Conservation (phyloP, 352 stramenopile genomes). For the Aphanomyces stellatus region DNA sequence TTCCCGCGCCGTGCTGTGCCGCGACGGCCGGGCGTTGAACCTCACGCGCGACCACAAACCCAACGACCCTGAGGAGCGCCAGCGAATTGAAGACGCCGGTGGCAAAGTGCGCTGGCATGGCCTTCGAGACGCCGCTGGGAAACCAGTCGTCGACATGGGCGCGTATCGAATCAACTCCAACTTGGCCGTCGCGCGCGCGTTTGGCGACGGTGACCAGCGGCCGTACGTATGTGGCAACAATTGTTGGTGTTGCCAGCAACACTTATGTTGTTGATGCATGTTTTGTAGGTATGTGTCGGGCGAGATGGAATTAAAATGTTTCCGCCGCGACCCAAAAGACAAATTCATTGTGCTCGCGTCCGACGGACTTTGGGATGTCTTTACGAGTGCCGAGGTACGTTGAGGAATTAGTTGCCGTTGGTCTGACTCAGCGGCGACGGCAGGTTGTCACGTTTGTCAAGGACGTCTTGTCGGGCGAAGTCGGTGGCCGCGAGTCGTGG, state of each 20-base stretch:
- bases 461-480: slow-evolving; percentile 74
- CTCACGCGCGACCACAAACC: slow-evolving; percentile 87
- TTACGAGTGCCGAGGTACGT: slow-evolving; percentile 74
- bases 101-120: slow-evolving; percentile 87
- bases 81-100: slow-evolving; percentile 66
- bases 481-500: slow-evolving; percentile 73
- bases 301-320: slow-evolving; percentile 69
- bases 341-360: slow-evolving; percentile 91
- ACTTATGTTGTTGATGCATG: neutral
- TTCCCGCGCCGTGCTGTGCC: slow-evolving; percentile 89
- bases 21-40: slow-evolving; percentile 53
- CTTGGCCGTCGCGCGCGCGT: slow-evolving; percentile 83
- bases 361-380: slow-evolving; percentile 92
- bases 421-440: no score
- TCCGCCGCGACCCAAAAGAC: slow-evolving; percentile 70
- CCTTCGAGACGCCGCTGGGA: slow-evolving; percentile 67
- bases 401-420: neutral
- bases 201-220: slow-evolving; percentile 83
- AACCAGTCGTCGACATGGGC: slow-evolving; percentile 84
- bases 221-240: slow-evolving; percentile 59
- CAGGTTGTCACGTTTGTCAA: slow-evolving; percentile 85
- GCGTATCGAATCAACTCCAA: slow-evolving; percentile 91
- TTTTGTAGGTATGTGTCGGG: slow-evolving; percentile 23
- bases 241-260: neutral
- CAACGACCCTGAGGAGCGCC: slow-evolving; percentile 67